These are phyloP conservation scores for Ceratobasidium sp. DNA, from an alignment of 1,284 basidiomycete genomes.

Conservation along the genomic window DNA sequence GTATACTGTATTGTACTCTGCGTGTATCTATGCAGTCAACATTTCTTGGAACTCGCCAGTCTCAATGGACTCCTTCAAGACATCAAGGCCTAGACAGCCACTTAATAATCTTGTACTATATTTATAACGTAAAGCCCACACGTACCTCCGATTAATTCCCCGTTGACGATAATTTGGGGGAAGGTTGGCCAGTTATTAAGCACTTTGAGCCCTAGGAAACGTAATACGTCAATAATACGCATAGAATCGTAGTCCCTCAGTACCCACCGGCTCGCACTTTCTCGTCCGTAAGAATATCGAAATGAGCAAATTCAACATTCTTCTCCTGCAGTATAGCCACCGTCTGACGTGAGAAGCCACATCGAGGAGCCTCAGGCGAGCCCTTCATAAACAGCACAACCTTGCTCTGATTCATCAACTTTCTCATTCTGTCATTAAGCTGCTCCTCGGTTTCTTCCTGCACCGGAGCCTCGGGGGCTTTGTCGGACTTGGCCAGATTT, in stretches of 20 bases:
- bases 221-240: background rate
- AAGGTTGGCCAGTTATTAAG: slow-evolving; percentile 75
- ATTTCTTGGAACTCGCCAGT: slow-evolving; percentile 60
- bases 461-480: slow-evolving; percentile 52
- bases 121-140: slow-evolving; percentile 53
- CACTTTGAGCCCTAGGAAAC: slow-evolving; percentile 62
- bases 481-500: slow-evolving; percentile 58
- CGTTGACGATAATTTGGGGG: slow-evolving; percentile 71
- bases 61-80: slow-evolving; percentile 71
- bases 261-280: slow-evolving; percentile 67
- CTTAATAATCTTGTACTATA: slow-evolving; percentile 51
- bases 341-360: slow-evolving; percentile 82
- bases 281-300: slow-evolving; percentile 79
- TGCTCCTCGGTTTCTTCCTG: slow-evolving; percentile 71
- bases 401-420: slow-evolving; percentile 74
- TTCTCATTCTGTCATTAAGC: slow-evolving; percentile 68
- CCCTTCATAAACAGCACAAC: slow-evolving; percentile 98
- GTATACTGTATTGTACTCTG: background rate
- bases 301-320: slow-evolving; percentile 72
- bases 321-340: slow-evolving; percentile 71
- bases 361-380: slow-evolving; percentile 83
- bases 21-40: background rate
- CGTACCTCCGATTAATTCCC: slow-evolving; percentile 75
- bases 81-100: slow-evolving; percentile 58
- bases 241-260: background rate